Conservation (phyloP, 306 rosid species). For the Hylodesmum podocarpum region DNA sequence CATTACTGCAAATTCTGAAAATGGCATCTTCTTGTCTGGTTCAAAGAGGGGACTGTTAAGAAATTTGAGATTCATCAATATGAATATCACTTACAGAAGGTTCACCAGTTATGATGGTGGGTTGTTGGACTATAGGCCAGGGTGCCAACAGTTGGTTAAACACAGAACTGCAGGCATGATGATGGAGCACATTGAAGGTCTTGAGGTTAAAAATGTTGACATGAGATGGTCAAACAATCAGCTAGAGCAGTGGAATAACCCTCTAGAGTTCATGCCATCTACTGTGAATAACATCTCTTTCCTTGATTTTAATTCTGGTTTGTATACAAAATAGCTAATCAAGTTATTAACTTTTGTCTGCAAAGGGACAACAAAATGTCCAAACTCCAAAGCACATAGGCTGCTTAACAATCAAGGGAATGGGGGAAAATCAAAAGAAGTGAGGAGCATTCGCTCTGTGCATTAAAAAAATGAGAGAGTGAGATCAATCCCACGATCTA, state of each 20-base stretch:
- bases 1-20: conserved; percentile 77
- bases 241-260: conserved; percentile 61
- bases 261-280: conserved; percentile 74
- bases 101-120: conserved; percentile 68
- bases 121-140: conserved; percentile 82
- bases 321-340: conserved; percentile 27
- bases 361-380: not conserved
- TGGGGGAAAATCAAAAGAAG: not conserved
- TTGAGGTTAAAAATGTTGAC: conserved; percentile 66
- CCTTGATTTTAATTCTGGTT: conserved; percentile 61
- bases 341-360: not conserved
- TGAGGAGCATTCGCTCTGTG: conserved; percentile 15
- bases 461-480: not conserved
- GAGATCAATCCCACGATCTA: not conserved
- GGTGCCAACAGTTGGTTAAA: conserved; percentile 77
- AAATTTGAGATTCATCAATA: conserved; percentile 71
- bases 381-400: not conserved
- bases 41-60: conserved; percentile 68
- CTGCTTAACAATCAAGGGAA: not conserved
- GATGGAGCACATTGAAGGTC: conserved; percentile 82
- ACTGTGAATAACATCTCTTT: conserved; percentile 72
- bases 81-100: conserved; percentile 65
- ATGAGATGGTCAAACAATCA: conserved; percentile 75
- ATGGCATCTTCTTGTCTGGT: conserved; percentile 86
- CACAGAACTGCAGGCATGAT: conserved; percentile 69